Conservation (phyloP, 495 filamentous ascomycete genomes). For the Cenococcum geophilum region DNA sequence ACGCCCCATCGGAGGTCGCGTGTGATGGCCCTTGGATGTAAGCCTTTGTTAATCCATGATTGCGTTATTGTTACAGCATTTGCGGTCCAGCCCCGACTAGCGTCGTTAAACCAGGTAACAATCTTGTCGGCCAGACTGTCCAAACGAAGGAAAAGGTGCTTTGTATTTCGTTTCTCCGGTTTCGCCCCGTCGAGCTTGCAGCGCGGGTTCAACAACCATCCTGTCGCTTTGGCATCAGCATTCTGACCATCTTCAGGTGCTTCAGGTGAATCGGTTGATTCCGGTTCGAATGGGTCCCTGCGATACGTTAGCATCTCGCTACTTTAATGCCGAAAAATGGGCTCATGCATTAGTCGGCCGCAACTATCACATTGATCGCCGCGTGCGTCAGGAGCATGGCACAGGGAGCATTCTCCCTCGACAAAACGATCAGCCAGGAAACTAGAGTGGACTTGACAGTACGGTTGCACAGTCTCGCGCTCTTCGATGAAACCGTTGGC, state of each 20-base stretch:
- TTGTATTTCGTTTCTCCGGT: constrained; percentile 64
- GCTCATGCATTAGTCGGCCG: constrained; percentile 71
- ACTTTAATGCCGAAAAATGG: no score
- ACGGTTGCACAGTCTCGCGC: constrained; percentile 67
- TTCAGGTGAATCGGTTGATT: no score
- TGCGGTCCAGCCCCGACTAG: constrained; percentile 64
- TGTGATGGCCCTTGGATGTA: constrained; percentile 84
- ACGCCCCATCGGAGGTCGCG: constrained; percentile 88
- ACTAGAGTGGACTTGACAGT: constrained; percentile 67
- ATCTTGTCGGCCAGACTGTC: constrained; percentile 72
- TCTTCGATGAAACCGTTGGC: constrained; percentile 73
- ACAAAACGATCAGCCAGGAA: constrained; percentile 90
- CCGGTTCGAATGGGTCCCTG: no score
- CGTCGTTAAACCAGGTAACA: constrained; percentile 60
- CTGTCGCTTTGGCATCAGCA: no score
- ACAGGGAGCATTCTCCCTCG: constrained; percentile 79
- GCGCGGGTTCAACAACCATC: no score
- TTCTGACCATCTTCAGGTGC: no score
- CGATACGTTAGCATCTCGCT: no score
- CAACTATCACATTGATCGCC: constrained; percentile 84
- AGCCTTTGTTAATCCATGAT: constrained; percentile 73
- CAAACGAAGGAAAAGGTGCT: constrained; percentile 69
- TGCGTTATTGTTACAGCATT: constrained; percentile 56
- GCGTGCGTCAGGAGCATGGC: constrained; percentile 72
- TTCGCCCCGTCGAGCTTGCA: constrained; percentile 85